Evolutionary conservation across 352 stramenopile species (phyloP).

Genomic region (Phytophthora cryptogea): DNA sequence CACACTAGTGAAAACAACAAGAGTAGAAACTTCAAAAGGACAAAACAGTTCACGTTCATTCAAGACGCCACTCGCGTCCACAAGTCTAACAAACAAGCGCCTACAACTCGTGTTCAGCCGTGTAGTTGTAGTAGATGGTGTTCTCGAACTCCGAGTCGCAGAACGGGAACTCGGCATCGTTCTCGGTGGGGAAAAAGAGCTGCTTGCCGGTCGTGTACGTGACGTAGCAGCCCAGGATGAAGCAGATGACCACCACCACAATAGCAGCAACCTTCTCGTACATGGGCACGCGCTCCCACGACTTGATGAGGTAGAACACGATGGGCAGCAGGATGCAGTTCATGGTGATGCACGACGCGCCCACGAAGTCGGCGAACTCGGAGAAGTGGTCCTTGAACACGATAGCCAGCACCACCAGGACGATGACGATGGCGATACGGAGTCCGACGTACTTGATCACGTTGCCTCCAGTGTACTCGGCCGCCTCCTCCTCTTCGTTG

Average conservation of each 20-base stretch:
- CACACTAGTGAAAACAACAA: too few relatives aligned
- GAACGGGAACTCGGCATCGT: slow-evolving; percentile 49
- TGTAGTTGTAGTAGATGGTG: slow-evolving; percentile 56
- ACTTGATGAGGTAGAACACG: slow-evolving; percentile 69
- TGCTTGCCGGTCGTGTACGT: slow-evolving; percentile 50
- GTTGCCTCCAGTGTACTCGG: slow-evolving; percentile 37
- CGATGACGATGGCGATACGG: slow-evolving; percentile 35
- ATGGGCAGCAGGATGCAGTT: slow-evolving; percentile 72
- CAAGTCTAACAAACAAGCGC: slow-evolving; percentile 6
- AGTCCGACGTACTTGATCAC: slow-evolving; percentile 39
- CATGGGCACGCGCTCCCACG: slow-evolving; percentile 45
- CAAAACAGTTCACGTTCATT: slow-evolving; percentile 15
- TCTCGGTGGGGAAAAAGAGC: slow-evolving; percentile 38
- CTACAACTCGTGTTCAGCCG: slow-evolving; percentile 25
- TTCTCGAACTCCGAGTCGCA: slow-evolving; percentile 53
- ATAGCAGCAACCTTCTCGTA: slow-evolving; percentile 35
- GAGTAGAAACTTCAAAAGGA: too few relatives aligned
- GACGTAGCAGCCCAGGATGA: slow-evolving; percentile 38
- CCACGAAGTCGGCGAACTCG: slow-evolving; percentile 65
- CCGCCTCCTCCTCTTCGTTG: slow-evolving; percentile 35
- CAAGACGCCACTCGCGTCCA: neutral
- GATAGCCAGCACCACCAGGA: slow-evolving; percentile 46
- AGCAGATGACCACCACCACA: slow-evolving; percentile 39
- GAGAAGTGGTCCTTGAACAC: slow-evolving; percentile 60
- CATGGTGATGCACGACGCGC: slow-evolving; percentile 57